A percentile compares a stretch with the other conserved stretches of the same genome.
Conservation (phyloP, 345 rosid genomes). For the Eucalyptus marginata region DNA sequence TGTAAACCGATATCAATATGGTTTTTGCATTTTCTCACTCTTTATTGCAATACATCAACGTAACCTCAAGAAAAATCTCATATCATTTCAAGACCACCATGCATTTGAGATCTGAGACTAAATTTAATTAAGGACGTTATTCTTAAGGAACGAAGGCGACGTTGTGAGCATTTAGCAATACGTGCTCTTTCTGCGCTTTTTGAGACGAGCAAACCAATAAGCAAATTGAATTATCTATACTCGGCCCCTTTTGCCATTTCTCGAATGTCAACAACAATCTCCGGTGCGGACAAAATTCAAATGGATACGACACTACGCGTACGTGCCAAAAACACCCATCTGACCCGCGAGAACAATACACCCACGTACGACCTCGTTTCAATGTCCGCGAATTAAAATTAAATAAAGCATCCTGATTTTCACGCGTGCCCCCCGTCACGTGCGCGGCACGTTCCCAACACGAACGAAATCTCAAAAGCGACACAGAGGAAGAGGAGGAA, state of each 20-base stretch:
- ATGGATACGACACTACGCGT: not conserved
- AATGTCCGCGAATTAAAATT: not conserved
- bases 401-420: not conserved
- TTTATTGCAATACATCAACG: not conserved
- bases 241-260: not conserved
- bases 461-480: conserved; percentile 12
- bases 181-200: not conserved
- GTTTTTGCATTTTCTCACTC: not conserved
- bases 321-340: not conserved
- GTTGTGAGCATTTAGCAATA: not conserved
- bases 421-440: not conserved
- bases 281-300: not conserved
- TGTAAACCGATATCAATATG: not conserved
- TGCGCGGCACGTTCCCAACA: conserved; percentile 19
- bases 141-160: not conserved
- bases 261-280: not conserved
- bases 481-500: not conserved
- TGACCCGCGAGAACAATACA: not conserved
- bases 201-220: not conserved
- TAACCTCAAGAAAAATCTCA: not conserved
- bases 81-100: not conserved
- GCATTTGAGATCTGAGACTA: not conserved
- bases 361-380: not conserved
- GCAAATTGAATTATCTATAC: not conserved
- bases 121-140: not conserved